Evolutionary conservation across 129 eudicot species (phyloP), one percentile per base, ranked within the genome.

Genomic region (Cynara cardunculus): DNA sequence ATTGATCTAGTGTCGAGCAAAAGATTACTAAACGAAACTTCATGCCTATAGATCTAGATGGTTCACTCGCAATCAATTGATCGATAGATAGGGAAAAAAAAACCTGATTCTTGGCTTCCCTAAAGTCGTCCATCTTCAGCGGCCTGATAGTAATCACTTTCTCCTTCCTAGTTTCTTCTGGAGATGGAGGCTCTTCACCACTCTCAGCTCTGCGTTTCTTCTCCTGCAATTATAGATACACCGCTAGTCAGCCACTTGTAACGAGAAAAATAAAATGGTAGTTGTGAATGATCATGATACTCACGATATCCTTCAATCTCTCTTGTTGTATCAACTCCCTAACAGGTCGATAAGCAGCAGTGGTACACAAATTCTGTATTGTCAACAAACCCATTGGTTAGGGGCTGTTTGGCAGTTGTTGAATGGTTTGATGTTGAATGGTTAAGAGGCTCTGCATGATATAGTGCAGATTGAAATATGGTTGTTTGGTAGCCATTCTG

Each of bases 291-390:
- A 21, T 73, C 22, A 46, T 1, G 34, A 71, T 21, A 74, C 91
- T 86, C 73, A 92, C 99, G 22, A 85, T 64, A 84, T 95, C 99
- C 80, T 90, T 92, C 34, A 81, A 75, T 74, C 91, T 87, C 78
- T 95, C 99, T 78, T 90, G 97, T 77, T 89, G 93, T 87, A 95
- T 95, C 78, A 92, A 75, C 84, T 95, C 99, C 87, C 99, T 86
- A 27, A 95, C 97, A 16, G 99, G 99, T 35, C 97, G 90, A 83
- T 91, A 91, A 67, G 98, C 98, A 77, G 98, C 98, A 73, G 96
- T 90, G 8, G 91, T 90, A 90, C 97, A 95, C 81, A 95, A 81
- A 80, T 95, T 95, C 99, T 95, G 91, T 71, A 73, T 49, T 4
- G 27, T 35, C 41, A 71, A 49, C 24, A 46, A 37, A 66, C 10